Conservation (phyloP, 179 eudicot species). For the Gypsophila paniculata region DNA sequence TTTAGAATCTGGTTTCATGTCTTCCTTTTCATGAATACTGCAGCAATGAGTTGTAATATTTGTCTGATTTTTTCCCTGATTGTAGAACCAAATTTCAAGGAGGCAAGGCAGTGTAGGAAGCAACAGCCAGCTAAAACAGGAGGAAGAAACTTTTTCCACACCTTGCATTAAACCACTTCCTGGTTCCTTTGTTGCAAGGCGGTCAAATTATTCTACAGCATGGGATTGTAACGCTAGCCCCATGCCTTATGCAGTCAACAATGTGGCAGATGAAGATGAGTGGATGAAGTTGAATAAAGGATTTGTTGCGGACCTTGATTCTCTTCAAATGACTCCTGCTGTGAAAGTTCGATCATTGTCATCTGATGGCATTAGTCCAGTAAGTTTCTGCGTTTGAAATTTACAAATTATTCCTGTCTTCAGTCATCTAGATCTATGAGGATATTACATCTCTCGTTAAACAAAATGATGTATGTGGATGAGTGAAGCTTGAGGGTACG, state of each 20-base stretch:
- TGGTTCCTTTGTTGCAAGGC: conserved; percentile 58
- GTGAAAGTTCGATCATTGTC: conserved; percentile 65
- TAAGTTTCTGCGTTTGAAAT: conserved; percentile 30
- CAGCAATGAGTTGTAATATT: not conserved
- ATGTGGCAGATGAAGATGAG: conserved; percentile 79
- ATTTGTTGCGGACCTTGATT: conserved; percentile 80
- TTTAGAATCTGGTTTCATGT: not conserved
- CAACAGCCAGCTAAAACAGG: conserved; percentile 32
- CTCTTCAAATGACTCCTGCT: conserved; percentile 76
- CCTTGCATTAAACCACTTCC: conserved; percentile 63
- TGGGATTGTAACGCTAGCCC: conserved; percentile 64
- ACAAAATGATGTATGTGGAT: not conserved
- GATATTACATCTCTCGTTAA: not conserved
- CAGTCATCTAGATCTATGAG: not conserved
- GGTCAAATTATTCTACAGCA: conserved; percentile 45
- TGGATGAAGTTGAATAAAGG: conserved; percentile 91
- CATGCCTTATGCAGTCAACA: conserved; percentile 55
- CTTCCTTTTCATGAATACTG: conserved; percentile 3
- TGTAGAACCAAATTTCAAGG: conserved; percentile 31
- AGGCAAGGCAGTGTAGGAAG: conserved; percentile 34
- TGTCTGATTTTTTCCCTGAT: conserved; percentile 1
- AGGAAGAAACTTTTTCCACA: conserved; percentile 65
- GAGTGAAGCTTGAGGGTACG: not conserved
- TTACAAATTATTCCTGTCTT: not conserved
- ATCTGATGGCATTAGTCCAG: conserved; percentile 43